phyloP scores from a whole-genome alignment of 768 basidiomycete species.

The Phlegmacium glaucopus region DNA sequence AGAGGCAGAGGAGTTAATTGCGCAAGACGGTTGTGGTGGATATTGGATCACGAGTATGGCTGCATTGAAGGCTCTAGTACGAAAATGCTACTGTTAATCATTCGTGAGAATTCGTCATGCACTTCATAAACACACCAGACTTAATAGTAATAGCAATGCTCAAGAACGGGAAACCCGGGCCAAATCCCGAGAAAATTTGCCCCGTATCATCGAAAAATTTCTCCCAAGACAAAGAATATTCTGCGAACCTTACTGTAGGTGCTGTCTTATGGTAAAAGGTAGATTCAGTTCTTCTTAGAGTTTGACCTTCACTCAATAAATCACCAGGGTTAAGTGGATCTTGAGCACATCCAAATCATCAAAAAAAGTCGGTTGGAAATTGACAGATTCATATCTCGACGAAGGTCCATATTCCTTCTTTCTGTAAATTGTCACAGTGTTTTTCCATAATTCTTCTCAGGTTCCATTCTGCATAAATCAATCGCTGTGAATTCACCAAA shows the following conservation, averaged over 20 bases:
- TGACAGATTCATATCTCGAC: slow-evolving; percentile 97
- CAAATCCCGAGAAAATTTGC: slow-evolving; percentile 84
- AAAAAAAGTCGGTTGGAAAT: no score
- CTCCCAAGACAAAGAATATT: slow-evolving; percentile 97
- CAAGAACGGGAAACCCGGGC: no score
- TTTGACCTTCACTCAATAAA: not conserved
- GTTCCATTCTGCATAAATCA: slow-evolving; percentile 96
- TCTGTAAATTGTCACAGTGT: no score
- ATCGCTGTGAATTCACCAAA: slow-evolving; percentile 96
- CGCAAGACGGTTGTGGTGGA: slow-evolving; percentile 92
- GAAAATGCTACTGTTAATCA: slow-evolving; percentile 83
- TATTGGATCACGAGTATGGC: slow-evolving; percentile 88
- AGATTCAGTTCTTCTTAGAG: not conserved
- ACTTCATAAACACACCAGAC: no score
- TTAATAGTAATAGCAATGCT: no score
- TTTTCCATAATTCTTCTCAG: slow-evolving; percentile 32
- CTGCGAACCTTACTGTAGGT: slow-evolving; percentile 95
- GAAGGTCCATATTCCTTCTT: slow-evolving; percentile 73
- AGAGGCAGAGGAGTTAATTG: slow-evolving; percentile 94
- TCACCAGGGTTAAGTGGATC: slow-evolving; percentile 83
- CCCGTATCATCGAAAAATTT: no score
- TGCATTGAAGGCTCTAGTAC: slow-evolving; percentile 85
- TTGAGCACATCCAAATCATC: slow-evolving; percentile 99
- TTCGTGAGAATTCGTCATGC: slow-evolving; percentile 42
- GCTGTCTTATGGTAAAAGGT: slow-evolving; percentile 92